Base-by-base conservation (phyloP, 768 basidiomycete genomes). In the Lactarius evosmus region DNA sequence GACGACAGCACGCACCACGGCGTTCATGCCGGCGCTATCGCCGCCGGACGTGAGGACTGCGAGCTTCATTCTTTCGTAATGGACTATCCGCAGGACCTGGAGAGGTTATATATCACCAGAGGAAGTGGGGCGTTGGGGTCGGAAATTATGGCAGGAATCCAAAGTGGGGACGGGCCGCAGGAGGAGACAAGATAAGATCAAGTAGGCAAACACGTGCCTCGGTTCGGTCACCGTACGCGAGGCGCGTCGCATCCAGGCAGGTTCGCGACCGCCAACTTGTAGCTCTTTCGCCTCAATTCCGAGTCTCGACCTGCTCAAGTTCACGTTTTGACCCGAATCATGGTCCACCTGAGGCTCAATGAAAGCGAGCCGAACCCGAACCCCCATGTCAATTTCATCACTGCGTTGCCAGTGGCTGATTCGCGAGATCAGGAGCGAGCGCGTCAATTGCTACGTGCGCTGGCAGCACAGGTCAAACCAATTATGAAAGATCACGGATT, bases 1-100 rank as follows among this genome's bases (percentile, higher is more conserved):
- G 67, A 98, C 96, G 52, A 95, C 88, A 0, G 95, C 83, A 69
- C 97, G 91, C 58, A 99, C 96, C 60, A 87, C 92, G 34, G 94
- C 93, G 73, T 96, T 95, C 93, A 95, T 93, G 71, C 97, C 97
- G 58, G 97, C 95, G 77, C 91, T 93, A 80, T 99, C 97, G 72
- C 97, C 96, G 52, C 96, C 97, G 2, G 89, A 92, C 1, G 97
- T 99, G 67, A 98, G 84, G 56, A 96, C 89, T 0, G 95, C 96
- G 73, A 97, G 83, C 80, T 93, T 95, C 86, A 95, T 93, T 55
- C 58, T 70, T 56, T 16, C 32, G 41, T 60, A 6, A 2, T 49
- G 16, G 5, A 32, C 16, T 19, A 36, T 32, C n/a, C 19, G 17
- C 60, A 60, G 14, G 27, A n/a, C 22, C 56, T 53, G 17, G 40